Base-by-base conservation (phyloP, 176 grass and related monocot species). In the Triticum turgidum region DNA sequence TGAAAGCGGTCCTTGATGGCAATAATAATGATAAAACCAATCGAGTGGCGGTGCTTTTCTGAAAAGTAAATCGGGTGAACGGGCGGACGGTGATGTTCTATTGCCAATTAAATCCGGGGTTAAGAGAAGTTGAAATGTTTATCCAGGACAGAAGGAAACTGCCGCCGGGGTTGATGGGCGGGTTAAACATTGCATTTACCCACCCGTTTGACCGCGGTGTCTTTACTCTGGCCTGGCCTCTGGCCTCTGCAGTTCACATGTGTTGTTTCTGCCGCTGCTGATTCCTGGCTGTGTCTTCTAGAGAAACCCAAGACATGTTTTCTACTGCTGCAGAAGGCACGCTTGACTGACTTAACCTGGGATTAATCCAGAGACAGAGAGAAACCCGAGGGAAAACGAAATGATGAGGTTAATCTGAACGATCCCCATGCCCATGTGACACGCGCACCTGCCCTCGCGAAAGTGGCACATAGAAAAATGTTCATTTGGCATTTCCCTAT, bases 341-440 rank as follows among this genome's bases (percentile, higher is more conserved):
- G 66, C 41, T 84, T 77, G 41, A n/a, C 54, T 21, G 54, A 21
- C 37, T n/a, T 44, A 18, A 69, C 8, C 11, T 30, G 42, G 51
- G 30, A 45, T 11, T 20, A 65, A 67, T 49, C 29, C 83, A 56
- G 17, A 10, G 9, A 42, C 10, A 3, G 42, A 3, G 54, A 77
- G 41, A 39, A 13, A 68, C 29, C 62, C 44, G 35, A 64, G 76
- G 61, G 38, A 20, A 85, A 56, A 1, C 73, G 29, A 20, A 78
- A 78, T 78, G 18, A 78, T 85, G 71, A 9, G 24, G 34, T 24
- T 4, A 1, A 76, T 76, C 51, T 54, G 51, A 52, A 14, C 4
- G 83, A 78, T 77, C 83, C 59, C 71, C 61, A 56, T 82, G 34
- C 8, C 65, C 78, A 80, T 82, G 65, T 83, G 61, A 66, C 83